Evolutionary conservation across 2,329 filamentous ascomycete species (phyloP).

Genomic region (Leptographium wingfieldii): DNA sequence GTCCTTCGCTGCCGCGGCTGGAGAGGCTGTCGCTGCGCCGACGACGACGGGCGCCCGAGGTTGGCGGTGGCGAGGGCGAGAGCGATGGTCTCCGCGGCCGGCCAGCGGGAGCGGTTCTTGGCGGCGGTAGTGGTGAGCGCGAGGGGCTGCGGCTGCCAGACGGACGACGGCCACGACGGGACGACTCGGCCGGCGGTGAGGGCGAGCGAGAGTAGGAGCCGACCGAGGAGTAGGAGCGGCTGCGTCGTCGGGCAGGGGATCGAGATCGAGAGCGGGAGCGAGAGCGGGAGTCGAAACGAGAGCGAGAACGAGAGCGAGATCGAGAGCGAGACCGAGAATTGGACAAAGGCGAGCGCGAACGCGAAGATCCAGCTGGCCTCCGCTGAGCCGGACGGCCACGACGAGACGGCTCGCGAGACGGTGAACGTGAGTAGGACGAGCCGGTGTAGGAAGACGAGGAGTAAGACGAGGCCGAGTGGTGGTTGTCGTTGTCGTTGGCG

Average conservation of each 20-base stretch:
- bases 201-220: background rate
- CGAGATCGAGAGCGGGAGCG: background rate
- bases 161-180: background rate
- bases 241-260: background rate
- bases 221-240: background rate
- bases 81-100: background rate
- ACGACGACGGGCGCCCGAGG: constrained; percentile 9
- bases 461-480: constrained; percentile 60
- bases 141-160: constrained; percentile 1
- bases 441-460: constrained; percentile 60
- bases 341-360: constrained; percentile 14
- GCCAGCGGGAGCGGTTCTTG: background rate
- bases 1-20: constrained; percentile 8
- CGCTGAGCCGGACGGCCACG: constrained; percentile 4
- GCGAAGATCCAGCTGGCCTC: constrained; percentile 19
- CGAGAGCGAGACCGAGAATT: constrained; percentile 8
- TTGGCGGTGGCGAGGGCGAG: background rate
- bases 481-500: constrained; percentile 11
- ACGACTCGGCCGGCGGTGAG: background rate
- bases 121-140: background rate
- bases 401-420: constrained; percentile 16
- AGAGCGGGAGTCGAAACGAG: background rate
- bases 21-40: constrained; percentile 11
- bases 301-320: background rate
- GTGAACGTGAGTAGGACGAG: constrained; percentile 41